phyloP scores from a whole-genome alignment of 352 stramenopile genomes.

The Phytophthora crassamura region DNA sequence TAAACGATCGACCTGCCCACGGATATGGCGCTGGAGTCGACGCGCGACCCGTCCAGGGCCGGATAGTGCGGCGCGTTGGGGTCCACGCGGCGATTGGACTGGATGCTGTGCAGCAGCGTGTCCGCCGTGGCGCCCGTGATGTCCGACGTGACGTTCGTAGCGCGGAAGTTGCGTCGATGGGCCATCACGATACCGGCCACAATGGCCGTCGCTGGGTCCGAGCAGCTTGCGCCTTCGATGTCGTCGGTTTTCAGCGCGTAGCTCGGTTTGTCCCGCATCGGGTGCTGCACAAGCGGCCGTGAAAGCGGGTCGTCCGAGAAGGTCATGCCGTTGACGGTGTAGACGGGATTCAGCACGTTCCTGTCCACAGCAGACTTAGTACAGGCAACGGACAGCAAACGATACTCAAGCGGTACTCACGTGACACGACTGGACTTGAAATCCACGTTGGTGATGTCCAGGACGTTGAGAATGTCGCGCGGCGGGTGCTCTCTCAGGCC shows the following conservation, averaged over 20 bases:
- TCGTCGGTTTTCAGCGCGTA: slow-evolving; percentile 66
- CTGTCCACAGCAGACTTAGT: slow-evolving; percentile 28
- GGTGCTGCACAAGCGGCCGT: slow-evolving; percentile 53
- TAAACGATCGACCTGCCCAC: slow-evolving; percentile 79
- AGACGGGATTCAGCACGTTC: slow-evolving; percentile 78
- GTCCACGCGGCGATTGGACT: slow-evolving; percentile 68
- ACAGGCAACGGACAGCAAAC: not conserved
- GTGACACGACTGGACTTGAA: slow-evolving; percentile 79
- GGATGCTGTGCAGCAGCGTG: slow-evolving; percentile 73
- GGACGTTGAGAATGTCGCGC: slow-evolving; percentile 67
- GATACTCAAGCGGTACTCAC: slow-evolving; percentile 32
- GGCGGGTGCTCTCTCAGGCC: slow-evolving; percentile 57
- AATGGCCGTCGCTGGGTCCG: slow-evolving; percentile 54
- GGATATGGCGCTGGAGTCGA: slow-evolving; percentile 72
- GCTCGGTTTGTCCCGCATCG: slow-evolving; percentile 56
- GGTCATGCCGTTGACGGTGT: slow-evolving; percentile 73
- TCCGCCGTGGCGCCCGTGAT: slow-evolving; percentile 70
- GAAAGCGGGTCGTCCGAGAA: slow-evolving; percentile 57
- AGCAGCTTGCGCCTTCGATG: slow-evolving; percentile 64
- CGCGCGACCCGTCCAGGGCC: slow-evolving; percentile 59
- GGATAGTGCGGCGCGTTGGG: slow-evolving; percentile 69
- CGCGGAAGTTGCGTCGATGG: slow-evolving; percentile 61
- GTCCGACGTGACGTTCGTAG: slow-evolving; percentile 67
- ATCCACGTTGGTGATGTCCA: slow-evolving; percentile 74
- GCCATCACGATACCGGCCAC: slow-evolving; percentile 70